Base-by-base conservation (phyloP, 2,329 filamentous ascomycete species). In the Diaporthe citriasiana region DNA sequence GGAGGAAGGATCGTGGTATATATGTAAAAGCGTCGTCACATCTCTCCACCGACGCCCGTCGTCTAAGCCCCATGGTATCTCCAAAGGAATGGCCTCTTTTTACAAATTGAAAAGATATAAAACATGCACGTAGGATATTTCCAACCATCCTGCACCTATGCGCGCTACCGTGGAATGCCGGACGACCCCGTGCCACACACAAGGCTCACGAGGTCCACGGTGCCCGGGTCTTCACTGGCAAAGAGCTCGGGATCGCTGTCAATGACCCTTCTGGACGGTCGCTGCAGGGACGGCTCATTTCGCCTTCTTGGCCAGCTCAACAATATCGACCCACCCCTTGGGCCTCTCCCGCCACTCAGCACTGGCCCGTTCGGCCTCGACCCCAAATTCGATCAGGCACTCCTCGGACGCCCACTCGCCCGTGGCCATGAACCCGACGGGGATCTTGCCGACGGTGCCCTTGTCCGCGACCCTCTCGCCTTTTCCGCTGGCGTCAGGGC, bases 321-420 rank as follows among this genome's bases (percentile, higher is more conserved):
- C 79, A 3, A 88, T 82, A 79, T 89, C 86, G 1, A 87, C 82
- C 86, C 86, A 89, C 65, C 78, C 81, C 0, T 80, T 80, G 15
- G 85, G 84, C 59, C 80, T 78, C 25, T 78, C 76, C 71, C 79
- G 81, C 63, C 81, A 76, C 63, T 82, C 82, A 0, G 42, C 27
- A 9, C 83, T 83, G 2, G 84, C 77, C 25, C 82, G 80, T 77
- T 89, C 87, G 0, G 82, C 84, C 63, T 89, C 85, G 3, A 85
- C 79, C 0, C 85, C 88, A 74, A 89, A 88, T 56, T 83, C 80
- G 65, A 90, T 75, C 76, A 90, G 77, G 4, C 82, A 80, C 69
- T 87, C 84, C 78, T 90, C 88, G 5, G 82, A 82, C 1, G 85
- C 87, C 88, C 88, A 90, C 77, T 90, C 88, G 0, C 86, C 88